Percentiles rank a stretch among this genome's conserved stretches.
Conservation (phyloP, 345 rosid genomes). For the Nephelium lappaceum region DNA sequence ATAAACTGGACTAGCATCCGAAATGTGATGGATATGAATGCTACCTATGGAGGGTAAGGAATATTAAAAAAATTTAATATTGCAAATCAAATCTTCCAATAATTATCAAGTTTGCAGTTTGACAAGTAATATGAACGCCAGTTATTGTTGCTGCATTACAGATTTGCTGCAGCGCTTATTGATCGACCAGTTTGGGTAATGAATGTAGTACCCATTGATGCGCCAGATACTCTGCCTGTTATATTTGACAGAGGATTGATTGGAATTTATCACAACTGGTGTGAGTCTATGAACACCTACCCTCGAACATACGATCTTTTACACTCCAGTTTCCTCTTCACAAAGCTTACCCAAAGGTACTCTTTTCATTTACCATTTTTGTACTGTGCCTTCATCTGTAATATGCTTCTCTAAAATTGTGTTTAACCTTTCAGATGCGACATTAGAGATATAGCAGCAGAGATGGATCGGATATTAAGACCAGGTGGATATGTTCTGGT, state of each 20-base stretch:
- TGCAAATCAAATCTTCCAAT: no score
- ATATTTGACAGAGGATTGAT: conserved; percentile 83
- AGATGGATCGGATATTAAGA: conserved; percentile 80
- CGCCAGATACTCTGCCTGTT: conserved; percentile 60
- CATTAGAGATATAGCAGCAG: conserved; percentile 51
- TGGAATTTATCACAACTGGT: conserved; percentile 91
- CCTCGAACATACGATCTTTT: conserved; percentile 89
- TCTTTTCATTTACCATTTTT: neutral
- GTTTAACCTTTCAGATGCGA: conserved; percentile 56
- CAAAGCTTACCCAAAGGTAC: conserved; percentile 56
- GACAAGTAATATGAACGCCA: neutral
- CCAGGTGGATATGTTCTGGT: conserved; percentile 79
- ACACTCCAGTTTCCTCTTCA: conserved; percentile 74
- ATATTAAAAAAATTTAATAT: neutral
- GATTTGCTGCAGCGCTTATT: conserved; percentile 82
- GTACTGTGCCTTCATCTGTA: neutral
- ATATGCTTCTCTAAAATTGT: neutral
- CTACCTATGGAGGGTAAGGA: conserved; percentile 89
- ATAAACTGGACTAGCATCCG: conserved; percentile 71
- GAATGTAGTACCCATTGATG: conserved; percentile 79
- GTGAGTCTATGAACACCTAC: conserved; percentile 81
- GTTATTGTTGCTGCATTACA: conserved; percentile 25
- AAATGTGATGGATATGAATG: conserved; percentile 95
- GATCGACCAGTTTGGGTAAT: conserved; percentile 81
- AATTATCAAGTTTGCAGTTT: neutral